These are phyloP conservation scores for Parachaetomium inaequale DNA, from an alignment of 495 filamentous ascomycete species.

Conservation along the genomic window DNA sequence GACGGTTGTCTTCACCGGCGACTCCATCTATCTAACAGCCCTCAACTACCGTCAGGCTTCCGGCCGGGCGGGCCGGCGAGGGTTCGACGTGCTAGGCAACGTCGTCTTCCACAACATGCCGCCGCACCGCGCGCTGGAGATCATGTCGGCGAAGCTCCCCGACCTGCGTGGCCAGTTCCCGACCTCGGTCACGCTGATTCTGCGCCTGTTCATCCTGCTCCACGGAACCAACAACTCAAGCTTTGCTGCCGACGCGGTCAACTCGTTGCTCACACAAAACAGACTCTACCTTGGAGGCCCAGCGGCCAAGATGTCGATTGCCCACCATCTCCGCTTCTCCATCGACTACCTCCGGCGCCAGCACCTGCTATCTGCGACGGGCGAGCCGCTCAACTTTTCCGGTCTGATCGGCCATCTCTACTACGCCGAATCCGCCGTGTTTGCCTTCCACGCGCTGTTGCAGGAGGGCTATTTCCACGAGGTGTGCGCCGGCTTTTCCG, in stretches of 20 bases:
- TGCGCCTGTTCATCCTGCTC: slow-evolving; percentile 64
- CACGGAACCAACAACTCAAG: slow-evolving; percentile 58
- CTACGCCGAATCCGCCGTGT: slow-evolving; percentile 65
- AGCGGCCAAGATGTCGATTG: slow-evolving; percentile 57
- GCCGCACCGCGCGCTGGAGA: slow-evolving; percentile 51
- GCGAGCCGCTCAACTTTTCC: slow-evolving; percentile 66
- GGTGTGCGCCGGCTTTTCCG: slow-evolving; percentile 51
- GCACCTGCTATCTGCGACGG: slow-evolving; percentile 54
- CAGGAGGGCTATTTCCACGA: slow-evolving; percentile 63
- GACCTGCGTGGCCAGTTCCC: slow-evolving; percentile 76
- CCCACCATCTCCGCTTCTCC: slow-evolving; percentile 74
- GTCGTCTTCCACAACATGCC: slow-evolving; percentile 68
- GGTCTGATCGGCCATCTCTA: slow-evolving; percentile 64
- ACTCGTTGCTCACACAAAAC: slow-evolving; percentile 63
- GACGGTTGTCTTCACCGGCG: slow-evolving; percentile 72
- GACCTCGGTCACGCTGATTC: slow-evolving; percentile 65
- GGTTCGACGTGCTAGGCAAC: slow-evolving; percentile 76
- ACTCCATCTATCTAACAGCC: slow-evolving; percentile 66
- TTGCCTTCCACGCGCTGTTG: slow-evolving; percentile 70
- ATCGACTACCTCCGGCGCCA: slow-evolving; percentile 75
- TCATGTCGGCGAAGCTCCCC: slow-evolving; percentile 68
- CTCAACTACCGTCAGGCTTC: slow-evolving; percentile 73
- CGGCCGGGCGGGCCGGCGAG: slow-evolving; percentile 73
- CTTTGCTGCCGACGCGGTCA: slow-evolving; percentile 59
- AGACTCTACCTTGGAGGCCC: slow-evolving; percentile 64